Percentiles rank a stretch among this genome's conserved stretches.
Evolutionary conservation across 495 filamentous ascomycete genomes (phyloP).

Genomic region (Neurospora sp.): DNA sequence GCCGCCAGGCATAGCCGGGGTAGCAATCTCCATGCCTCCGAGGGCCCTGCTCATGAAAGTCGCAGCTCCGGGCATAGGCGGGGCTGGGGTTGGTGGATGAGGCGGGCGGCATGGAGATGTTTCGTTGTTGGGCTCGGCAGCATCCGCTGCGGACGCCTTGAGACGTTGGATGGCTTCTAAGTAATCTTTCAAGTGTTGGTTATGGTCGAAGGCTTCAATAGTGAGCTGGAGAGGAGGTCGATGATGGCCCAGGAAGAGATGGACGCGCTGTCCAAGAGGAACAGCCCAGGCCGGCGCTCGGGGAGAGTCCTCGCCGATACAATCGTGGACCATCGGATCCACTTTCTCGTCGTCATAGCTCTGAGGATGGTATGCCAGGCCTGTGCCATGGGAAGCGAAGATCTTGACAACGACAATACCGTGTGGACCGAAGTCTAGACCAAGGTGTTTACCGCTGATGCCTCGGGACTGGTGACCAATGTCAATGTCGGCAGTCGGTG

Average conservation of each 20-base stretch:
- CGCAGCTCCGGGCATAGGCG: neutral
- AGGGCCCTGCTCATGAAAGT: neutral
- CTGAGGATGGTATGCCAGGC: neutral
- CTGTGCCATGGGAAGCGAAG: neutral
- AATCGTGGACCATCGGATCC: neutral
- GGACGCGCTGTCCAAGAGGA: neutral
- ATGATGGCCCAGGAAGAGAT: neutral
- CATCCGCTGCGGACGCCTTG: neutral
- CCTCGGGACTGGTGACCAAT: neutral
- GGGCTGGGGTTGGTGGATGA: neutral
- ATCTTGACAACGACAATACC: neutral
- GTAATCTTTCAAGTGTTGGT: neutral
- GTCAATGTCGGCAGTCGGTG: neutral
- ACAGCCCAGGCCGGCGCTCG: neutral
- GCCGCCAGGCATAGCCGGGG: neutral
- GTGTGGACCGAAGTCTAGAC: neutral
- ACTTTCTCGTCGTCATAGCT: neutral
- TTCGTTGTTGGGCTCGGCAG: neutral
- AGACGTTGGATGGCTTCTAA: neutral
- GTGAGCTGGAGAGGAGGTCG: neutral
- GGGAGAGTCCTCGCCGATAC: neutral
- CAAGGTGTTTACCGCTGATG: neutral
- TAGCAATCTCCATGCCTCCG: neutral
- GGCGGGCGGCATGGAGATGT: neutral
- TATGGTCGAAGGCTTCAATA: neutral